phyloP scores from a whole-genome alignment of 176 grass and related monocot species.

The Oryza nivara region DNA sequence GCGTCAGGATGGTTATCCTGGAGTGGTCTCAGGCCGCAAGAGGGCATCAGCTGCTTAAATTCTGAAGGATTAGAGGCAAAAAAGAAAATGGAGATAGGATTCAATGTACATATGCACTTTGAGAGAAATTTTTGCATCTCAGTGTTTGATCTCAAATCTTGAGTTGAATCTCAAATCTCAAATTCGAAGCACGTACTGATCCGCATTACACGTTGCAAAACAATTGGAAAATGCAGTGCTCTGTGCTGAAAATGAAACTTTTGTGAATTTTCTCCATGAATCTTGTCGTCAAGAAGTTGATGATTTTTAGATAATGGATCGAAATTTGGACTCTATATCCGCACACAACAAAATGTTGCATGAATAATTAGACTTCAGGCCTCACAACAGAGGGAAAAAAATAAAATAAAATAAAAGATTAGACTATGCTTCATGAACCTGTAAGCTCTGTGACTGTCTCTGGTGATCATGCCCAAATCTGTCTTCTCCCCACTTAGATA shows the following conservation, averaged over 20 bases:
- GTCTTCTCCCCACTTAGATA: background rate
- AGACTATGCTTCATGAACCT: too few species aligned
- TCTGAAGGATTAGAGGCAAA: constrained; percentile 29
- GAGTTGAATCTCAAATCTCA: background rate
- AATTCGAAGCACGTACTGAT: background rate
- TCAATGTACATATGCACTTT: constrained; percentile 32
- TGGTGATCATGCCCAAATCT: too few species aligned
- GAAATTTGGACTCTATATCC: too few species aligned
- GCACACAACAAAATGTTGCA: too few species aligned
- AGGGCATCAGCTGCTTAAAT: constrained; percentile 37
- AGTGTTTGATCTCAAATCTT: background rate
- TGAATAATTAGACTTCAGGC: too few species aligned
- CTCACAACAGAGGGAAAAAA: too few species aligned
- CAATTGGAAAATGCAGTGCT: background rate
- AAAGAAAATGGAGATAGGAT: background rate
- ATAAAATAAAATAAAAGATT: too few species aligned
- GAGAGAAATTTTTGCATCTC: constrained; percentile 32
- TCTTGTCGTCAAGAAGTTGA: background rate
- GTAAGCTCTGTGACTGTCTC: background rate
- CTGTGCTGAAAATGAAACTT: background rate
- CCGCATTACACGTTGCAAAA: background rate
- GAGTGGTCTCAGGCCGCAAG: constrained; percentile 50
- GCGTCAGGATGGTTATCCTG: constrained; percentile 66
- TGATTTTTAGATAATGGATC: too few species aligned
- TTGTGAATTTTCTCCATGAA: background rate